Base-by-base conservation (phyloP, 1,284 basidiomycete species). In the Ganoderma lucidum region DNA sequence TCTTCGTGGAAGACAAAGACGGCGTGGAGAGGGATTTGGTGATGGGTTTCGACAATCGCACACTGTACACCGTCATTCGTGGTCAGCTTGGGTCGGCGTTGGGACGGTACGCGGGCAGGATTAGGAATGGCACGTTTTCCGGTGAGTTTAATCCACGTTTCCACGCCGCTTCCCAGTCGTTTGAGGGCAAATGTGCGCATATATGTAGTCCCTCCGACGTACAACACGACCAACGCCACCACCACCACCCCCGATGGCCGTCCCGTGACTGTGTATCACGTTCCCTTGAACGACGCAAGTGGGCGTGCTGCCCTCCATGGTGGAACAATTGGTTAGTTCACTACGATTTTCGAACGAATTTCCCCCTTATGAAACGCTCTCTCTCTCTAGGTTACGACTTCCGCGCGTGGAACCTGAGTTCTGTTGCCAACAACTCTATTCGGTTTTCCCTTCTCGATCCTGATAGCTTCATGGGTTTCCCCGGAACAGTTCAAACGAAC, bases 21-120 rank as follows among this genome's bases (percentile, higher is more conserved):
- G 56, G 56, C 17, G 56, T 59, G 19, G 37, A 39, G 37, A 59
- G 56, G 56, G 56, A 59, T 59, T 35, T 59, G 56, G 56, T 59
- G 30, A 59, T 59, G 56, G 56, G 56, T 23, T 59, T 59, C n/a
- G 56, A 59, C 56, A 59, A 59, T 9, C 32, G 56, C n/a, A 59
- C 56, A 10, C 4, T 39, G 56, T 59, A 59, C 56, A 59, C 56
- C 19, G 19, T 59, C 35, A 8, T 59, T 35, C 56, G 56, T 23
- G 56, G 56, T 59, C 35, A 59, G 56, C 35, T 59, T 8, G 56
- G 56, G 35, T 59, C 56, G n/a, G 56, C 19, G 19, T 23, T 59
- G 56, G 56, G 56, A 23, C 17, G 56, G 19, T 59, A 59, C 19
- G 56, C 56, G 56, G 56, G 56, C 19, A 59, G 56, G 10, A 59